These are phyloP conservation scores for Colletotrichum musae DNA, from an alignment of 2,329 filamentous ascomycete genomes.

Conservation along the genomic window DNA sequence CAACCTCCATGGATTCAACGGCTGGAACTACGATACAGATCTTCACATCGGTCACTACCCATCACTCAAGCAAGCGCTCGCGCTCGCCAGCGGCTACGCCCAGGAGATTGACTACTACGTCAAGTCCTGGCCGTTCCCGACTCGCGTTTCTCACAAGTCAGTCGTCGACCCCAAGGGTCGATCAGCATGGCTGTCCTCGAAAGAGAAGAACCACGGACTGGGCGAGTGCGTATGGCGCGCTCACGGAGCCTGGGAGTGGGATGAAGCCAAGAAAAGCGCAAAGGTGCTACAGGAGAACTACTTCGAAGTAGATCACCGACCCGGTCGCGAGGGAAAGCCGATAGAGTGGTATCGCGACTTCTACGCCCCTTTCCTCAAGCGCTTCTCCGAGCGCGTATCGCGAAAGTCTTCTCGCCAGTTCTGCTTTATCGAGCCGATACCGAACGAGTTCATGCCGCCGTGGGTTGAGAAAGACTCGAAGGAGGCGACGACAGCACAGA, in stretches of 20 bases:
- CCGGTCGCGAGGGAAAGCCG: conserved; percentile 50
- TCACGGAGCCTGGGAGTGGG: conserved; percentile 56
- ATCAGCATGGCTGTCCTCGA: conserved; percentile 51
- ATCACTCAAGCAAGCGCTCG: conserved; percentile 55
- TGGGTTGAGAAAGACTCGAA: conserved; percentile 47
- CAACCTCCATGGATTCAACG: conserved; percentile 55
- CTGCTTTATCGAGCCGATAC: conserved; percentile 58
- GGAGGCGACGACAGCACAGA: background rate
- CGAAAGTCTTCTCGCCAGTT: conserved; percentile 48
- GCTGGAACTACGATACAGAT: conserved; percentile 60
- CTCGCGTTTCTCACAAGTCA: conserved; percentile 53
- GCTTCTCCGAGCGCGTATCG: conserved; percentile 52
- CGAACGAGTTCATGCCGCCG: conserved; percentile 57
- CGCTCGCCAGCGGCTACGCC: conserved; percentile 56
- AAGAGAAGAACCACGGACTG: conserved; percentile 45
- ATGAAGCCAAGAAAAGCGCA: conserved; percentile 48
- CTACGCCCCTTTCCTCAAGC: conserved; percentile 56
- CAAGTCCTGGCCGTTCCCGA: conserved; percentile 59
- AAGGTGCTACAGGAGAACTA: conserved; percentile 50
- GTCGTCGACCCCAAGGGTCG: conserved; percentile 54
- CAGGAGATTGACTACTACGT: conserved; percentile 56
- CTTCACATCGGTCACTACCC: conserved; percentile 58
- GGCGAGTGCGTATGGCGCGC: conserved; percentile 56
- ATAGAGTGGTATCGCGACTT: conserved; percentile 60
- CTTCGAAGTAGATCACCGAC: conserved; percentile 56